Evolutionary conservation across 805 yeast species (phyloP).

Genomic region (Yamadazyma sp.): DNA sequence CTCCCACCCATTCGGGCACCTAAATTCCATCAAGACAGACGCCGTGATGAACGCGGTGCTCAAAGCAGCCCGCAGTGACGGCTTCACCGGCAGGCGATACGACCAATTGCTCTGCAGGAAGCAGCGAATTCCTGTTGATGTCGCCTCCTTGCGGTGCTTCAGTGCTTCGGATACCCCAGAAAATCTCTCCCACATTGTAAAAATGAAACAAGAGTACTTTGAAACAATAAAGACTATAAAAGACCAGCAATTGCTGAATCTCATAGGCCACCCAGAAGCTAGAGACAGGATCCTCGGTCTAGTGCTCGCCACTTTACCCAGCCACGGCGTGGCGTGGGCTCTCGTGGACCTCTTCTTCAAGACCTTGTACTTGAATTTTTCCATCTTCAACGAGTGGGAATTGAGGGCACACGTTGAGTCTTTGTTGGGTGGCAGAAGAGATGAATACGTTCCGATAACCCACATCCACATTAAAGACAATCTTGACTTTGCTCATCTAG

Average conservation of each 20-base stretch:
- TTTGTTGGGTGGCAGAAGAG: conserved; percentile 1
- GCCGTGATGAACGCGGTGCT: not conserved
- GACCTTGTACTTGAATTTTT: not conserved
- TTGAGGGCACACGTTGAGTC: not conserved
- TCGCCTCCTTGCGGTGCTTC: not conserved
- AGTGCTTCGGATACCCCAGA: not conserved
- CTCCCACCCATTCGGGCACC: not conserved
- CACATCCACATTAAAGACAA: not conserved
- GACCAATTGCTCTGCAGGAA: not conserved
- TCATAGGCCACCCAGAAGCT: not conserved
- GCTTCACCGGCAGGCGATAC: not conserved
- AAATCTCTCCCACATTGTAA: not conserved
- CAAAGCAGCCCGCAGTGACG: not conserved
- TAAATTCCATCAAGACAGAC: conserved; percentile 1
- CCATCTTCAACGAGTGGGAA: conserved; percentile 4
- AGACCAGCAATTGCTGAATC: not conserved
- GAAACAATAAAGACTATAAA: too few species aligned
- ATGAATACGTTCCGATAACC: not conserved
- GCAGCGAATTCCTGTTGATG: conserved; percentile 1
- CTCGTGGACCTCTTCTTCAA: not conserved
- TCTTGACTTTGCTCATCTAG: conserved; percentile 2
- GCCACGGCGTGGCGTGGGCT: conserved; percentile 2
- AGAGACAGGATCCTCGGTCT: not conserved
- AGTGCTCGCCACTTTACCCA: not conserved
- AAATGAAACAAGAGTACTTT: not conserved